Conservation (phyloP, 345 rosid genomes). For the Lepidium africanum region DNA sequence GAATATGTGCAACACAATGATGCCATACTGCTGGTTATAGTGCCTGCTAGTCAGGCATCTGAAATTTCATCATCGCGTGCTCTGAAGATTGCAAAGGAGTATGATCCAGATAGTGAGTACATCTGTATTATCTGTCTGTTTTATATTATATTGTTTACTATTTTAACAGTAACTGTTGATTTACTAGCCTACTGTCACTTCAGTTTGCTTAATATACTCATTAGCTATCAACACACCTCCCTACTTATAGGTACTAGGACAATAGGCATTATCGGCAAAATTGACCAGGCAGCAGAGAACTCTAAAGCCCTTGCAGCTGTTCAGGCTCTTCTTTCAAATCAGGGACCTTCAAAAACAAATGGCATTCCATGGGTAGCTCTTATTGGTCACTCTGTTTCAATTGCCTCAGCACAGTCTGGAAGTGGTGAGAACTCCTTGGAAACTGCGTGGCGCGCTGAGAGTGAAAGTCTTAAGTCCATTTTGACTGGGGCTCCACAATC, state of each 20-base stretch:
- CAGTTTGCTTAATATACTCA: background rate
- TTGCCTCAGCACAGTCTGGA: constrained; percentile 82
- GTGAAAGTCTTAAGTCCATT: constrained; percentile 74
- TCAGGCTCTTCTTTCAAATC: constrained; percentile 83
- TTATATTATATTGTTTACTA: background rate
- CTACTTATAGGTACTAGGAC: constrained; percentile 82
- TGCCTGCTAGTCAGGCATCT: constrained; percentile 86
- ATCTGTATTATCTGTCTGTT: background rate
- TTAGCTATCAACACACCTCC: background rate
- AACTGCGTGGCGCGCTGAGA: constrained; percentile 99
- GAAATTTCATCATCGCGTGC: constrained; percentile 92
- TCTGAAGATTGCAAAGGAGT: constrained; percentile 86
- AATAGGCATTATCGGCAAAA: constrained; percentile 77
- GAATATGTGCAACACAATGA: constrained; percentile 78
- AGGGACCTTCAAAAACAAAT: constrained; percentile 89
- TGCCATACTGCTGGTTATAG: constrained; percentile 78
- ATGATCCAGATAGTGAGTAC: constrained; percentile 77
- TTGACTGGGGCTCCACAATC: constrained; percentile 78
- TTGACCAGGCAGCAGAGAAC: constrained; percentile 91
- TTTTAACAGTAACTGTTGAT: background rate
- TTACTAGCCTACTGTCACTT: background rate
- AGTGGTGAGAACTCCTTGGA: constrained; percentile 80
- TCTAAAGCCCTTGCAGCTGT: constrained; percentile 93
- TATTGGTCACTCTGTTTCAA: constrained; percentile 94
- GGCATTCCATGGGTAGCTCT: constrained; percentile 97